Percentiles rank a stretch among this genome's conserved stretches.
phyloP scores from a whole-genome alignment of 257 asterid species.

The Jacaranda mimosifolia region DNA sequence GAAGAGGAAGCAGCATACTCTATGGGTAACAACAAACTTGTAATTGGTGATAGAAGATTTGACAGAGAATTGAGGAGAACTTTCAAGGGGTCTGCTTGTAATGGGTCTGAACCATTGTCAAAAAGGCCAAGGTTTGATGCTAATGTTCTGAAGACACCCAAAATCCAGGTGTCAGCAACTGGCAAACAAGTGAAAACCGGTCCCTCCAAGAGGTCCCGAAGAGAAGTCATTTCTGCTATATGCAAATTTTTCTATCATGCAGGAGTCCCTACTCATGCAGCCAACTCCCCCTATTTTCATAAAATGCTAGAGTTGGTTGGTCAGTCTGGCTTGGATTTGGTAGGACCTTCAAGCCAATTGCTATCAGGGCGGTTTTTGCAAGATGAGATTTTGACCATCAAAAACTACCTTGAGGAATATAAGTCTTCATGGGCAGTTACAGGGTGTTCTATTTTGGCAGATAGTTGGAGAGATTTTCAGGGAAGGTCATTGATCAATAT shows the following conservation, averaged over 20 bases:
- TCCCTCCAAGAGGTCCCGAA: slow-evolving; percentile 67
- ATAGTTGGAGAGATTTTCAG: slow-evolving; percentile 79
- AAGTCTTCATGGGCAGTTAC: slow-evolving; percentile 91
- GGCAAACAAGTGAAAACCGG: slow-evolving; percentile 57
- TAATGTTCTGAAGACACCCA: slow-evolving; percentile 53
- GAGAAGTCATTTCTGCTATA: slow-evolving; percentile 83
- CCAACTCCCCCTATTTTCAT: slow-evolving; percentile 83
- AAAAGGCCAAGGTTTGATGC: slow-evolving; percentile 71
- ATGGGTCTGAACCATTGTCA: slow-evolving; percentile 53
- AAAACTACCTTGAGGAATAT: slow-evolving; percentile 73
- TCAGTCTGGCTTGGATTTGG: slow-evolving; percentile 73
- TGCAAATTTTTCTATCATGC: slow-evolving; percentile 93
- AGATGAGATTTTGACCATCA: slow-evolving; percentile 72
- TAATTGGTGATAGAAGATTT: slow-evolving; percentile 62
- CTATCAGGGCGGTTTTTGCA: slow-evolving; percentile 77
- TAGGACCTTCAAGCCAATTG: slow-evolving; percentile 73
- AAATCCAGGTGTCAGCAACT: slow-evolving; percentile 53
- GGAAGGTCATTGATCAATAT: slow-evolving; percentile 73
- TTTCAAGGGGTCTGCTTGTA: slow-evolving; percentile 59
- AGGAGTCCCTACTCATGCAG: slow-evolving; percentile 85
- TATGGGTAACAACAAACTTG: slow-evolving; percentile 54
- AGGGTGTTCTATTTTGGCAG: slow-evolving; percentile 91
- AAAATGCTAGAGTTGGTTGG: slow-evolving; percentile 86
- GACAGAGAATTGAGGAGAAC: slow-evolving; percentile 59
- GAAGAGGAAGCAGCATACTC: slow-evolving; percentile 64